Conservation (phyloP, 345 rosid species). For the Camelina laxa region DNA sequence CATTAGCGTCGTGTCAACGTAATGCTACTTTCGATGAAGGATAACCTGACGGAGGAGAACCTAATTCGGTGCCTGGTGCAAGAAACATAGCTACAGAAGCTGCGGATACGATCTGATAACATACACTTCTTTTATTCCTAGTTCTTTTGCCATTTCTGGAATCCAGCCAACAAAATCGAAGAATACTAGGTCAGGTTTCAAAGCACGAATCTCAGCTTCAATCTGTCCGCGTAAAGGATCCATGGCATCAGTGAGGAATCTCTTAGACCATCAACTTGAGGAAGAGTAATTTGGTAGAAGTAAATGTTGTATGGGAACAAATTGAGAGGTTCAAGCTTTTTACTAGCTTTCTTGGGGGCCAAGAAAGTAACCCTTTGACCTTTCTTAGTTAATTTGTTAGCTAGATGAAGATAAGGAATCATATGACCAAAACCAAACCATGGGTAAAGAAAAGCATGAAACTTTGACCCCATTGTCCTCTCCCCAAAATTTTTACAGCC, state of each 20-base stretch:
- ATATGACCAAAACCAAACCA: constrained; percentile 55
- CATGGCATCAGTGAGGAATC: too few relatives aligned
- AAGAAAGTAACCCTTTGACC: constrained; percentile 49
- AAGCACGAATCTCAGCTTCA: too few relatives aligned
- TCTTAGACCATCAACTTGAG: too few relatives aligned
- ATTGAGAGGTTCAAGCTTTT: constrained; percentile 43
- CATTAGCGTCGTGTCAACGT: constrained; percentile 4
- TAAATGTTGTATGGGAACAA: background rate
- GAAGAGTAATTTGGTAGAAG: too few relatives aligned
- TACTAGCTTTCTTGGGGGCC: constrained; percentile 46
- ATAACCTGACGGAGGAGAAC: constrained; percentile 10
- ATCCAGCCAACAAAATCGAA: constrained; percentile 10
- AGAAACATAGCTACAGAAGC: background rate
- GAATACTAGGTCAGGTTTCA: too few relatives aligned
- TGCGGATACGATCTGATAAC: constrained; percentile 5
- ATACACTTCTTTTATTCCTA: constrained; percentile 16
- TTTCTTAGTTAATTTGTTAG: constrained; percentile 52
- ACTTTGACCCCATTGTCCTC: constrained; percentile 9
- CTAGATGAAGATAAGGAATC: constrained; percentile 49
- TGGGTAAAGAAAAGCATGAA: constrained; percentile 46
- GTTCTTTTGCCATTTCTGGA: constrained; percentile 11
- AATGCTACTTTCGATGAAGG: constrained; percentile 16
- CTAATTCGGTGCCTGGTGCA: constrained; percentile 29
- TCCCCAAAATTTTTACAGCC: background rate
- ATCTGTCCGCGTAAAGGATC: too few relatives aligned